Conservation (phyloP, 2,329 filamentous ascomycete species). For the Arthrocladium fulminans region DNA sequence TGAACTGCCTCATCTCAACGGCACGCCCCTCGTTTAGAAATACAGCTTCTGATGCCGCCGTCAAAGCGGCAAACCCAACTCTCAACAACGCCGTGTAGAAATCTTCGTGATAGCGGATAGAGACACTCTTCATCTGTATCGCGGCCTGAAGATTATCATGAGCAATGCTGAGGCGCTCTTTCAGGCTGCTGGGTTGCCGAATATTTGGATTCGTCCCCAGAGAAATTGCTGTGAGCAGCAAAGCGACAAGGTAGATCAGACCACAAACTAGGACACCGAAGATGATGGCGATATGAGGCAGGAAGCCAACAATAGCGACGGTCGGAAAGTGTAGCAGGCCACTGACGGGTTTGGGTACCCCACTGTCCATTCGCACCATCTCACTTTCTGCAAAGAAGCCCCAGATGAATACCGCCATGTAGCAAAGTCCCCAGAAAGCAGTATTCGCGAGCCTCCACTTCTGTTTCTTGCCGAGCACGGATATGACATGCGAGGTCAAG, state of each 20-base stretch:
- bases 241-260: constrained; percentile 66
- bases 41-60: constrained; percentile 89
- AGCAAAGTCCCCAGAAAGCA: constrained; percentile 79
- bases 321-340: constrained; percentile 81
- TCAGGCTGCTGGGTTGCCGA: constrained; percentile 37
- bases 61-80: constrained; percentile 78
- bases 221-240: constrained; percentile 65
- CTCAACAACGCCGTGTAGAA: constrained; percentile 88
- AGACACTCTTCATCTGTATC: constrained; percentile 70
- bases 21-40: constrained; percentile 83
- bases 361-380: constrained; percentile 17
- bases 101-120: constrained; percentile 79
- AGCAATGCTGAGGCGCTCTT: constrained; percentile 58
- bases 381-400: constrained; percentile 51
- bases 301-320: constrained; percentile 88
- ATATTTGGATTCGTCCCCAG: constrained; percentile 43
- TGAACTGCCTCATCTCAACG: constrained; percentile 64
- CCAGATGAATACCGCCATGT: constrained; percentile 77
- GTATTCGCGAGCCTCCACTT: constrained; percentile 77
- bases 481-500: constrained; percentile 72
- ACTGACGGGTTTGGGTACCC: constrained; percentile 26
- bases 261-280: constrained; percentile 67
- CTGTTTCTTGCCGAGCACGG: constrained; percentile 69
- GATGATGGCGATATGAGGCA: constrained; percentile 84
- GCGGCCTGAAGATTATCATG: constrained; percentile 90